Evolutionary conservation across 129 eudicot species (phyloP).

Genomic region (Chrysanthemum seticuspe): DNA sequence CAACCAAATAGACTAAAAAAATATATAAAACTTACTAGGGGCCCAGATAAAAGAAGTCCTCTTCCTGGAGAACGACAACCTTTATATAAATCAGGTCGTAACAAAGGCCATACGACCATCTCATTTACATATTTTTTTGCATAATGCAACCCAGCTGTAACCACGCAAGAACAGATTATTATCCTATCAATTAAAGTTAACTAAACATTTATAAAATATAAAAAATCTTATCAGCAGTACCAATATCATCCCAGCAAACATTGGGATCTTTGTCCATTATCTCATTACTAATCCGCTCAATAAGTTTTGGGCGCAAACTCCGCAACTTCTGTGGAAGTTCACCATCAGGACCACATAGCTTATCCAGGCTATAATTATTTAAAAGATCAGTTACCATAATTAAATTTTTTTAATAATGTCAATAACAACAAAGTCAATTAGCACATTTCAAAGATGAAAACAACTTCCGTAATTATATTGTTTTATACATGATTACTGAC

Average conservation of each 20-base stretch:
- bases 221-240: not conserved
- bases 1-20: too few relatives aligned
- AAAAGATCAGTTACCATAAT: too few relatives aligned
- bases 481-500: too few relatives aligned
- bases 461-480: too few relatives aligned
- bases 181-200: too few relatives aligned
- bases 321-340: not conserved
- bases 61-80: conserved; percentile 96
- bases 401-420: too few relatives aligned
- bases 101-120: conserved; percentile 94
- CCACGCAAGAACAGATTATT: conserved; percentile 5
- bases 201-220: too few relatives aligned
- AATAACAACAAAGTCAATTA: too few relatives aligned
- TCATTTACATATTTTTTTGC: conserved; percentile 94
- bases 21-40: conserved; percentile 63
- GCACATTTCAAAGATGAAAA: too few relatives aligned
- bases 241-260: not conserved
- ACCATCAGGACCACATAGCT: not conserved
- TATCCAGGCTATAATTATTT: not conserved
- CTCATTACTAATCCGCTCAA: not conserved
- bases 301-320: not conserved
- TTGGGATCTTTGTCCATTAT: not conserved
- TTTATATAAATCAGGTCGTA: conserved; percentile 87
- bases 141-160: conserved; percentile 86
- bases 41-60: conserved; percentile 97